Evolutionary conservation across 2,329 filamentous ascomycete genomes (phyloP), one percentile per base, ranked within the genome.

Genomic region (Daldinia eschscholtzii): DNA sequence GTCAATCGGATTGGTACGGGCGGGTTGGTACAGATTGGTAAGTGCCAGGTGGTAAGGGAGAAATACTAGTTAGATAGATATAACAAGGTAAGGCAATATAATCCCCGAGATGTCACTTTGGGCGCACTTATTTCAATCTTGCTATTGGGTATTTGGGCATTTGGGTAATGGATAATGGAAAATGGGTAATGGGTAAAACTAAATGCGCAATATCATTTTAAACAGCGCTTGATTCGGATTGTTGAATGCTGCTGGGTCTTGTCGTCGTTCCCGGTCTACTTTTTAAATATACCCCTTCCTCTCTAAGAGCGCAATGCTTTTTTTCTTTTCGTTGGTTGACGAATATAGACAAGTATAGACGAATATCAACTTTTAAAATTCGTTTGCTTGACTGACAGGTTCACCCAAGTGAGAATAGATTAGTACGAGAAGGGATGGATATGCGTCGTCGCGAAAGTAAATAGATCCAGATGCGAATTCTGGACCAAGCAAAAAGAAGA

Each of bases 381-480:
- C 78, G 61, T 78, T 78, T 74, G 70, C 71, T 81, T 80, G 58
- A 7, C 76, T 75, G 35, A 80, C 79, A 30, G 79, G 77, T n/a
- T 75, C 72, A 18, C 77, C 73, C 26, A 73, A 6, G 18, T 23
- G 41, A 53, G 44, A 73, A 66, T 61, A 70, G 68, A 66, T 57
- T 20, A 67, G 37, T 18, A 42, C 42, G 28, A 60, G 67, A 37
- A 58, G 57, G 56, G 66, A 37, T 60, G 57, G 53, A 59, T 50
- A 57, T 28, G 64, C 62, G 41, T 72, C 67, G 64, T 66, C 66
- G 67, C 61, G 66, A 28, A 70, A 35, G 20, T 35, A 35, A 50
- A 23, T 23, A 23, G 61, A 64, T 69, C 52, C 56, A 63, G 64
- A 66, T 57, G 58, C 37, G 61, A 71, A 67, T 42, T 64, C 28